Evolutionary conservation across 2,329 filamentous ascomycete species (phyloP).

Genomic region (Periconia sp.): DNA sequence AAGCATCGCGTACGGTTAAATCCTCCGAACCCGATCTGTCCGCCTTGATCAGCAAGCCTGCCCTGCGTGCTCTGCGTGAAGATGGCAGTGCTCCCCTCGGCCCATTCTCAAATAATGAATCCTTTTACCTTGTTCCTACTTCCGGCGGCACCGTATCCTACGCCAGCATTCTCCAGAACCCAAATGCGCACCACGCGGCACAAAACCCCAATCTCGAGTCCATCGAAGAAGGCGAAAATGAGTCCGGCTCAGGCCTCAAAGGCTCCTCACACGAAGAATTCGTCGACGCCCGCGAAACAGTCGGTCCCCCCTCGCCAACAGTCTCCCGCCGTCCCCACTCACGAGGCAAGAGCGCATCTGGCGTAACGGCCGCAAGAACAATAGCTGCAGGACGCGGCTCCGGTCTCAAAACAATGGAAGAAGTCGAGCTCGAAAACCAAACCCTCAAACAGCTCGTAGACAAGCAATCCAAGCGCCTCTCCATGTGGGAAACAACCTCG

Average conservation of each 20-base stretch:
- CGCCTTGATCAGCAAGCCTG: constrained; percentile 83
- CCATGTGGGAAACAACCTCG: constrained; percentile 90
- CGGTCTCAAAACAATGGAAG: constrained; percentile 76
- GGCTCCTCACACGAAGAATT: constrained; percentile 70
- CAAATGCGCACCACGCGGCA: constrained; percentile 44
- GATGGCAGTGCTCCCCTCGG: constrained; percentile 60
- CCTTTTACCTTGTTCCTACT: constrained; percentile 91
- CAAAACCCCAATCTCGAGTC: constrained; percentile 54
- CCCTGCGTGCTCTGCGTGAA: constrained; percentile 77
- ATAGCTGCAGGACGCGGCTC: constrained; percentile 42
- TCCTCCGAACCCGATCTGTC: constrained; percentile 75
- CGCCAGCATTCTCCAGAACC: constrained; percentile 74
- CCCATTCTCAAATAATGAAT: constrained; percentile 63
- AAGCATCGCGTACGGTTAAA: constrained; percentile 39
- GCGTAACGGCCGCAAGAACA: constrained; percentile 32
- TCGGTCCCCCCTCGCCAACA: constrained; percentile 53
- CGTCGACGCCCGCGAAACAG: constrained; percentile 81
- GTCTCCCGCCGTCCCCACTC: constrained; percentile 46
- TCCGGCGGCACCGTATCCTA: constrained; percentile 93
- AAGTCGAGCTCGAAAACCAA: constrained; percentile 86
- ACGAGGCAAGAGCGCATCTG: constrained; percentile 17
- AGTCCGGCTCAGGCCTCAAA: constrained; percentile 43
- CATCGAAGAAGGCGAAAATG: constrained; percentile 50
- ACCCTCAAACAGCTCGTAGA: constrained; percentile 85
- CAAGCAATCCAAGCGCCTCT: constrained; percentile 83